Evolutionary conservation across 208 protist species (phyloP), one percentile per base, ranked within the genome.

Genomic region (Leishmania amazonensis): DNA sequence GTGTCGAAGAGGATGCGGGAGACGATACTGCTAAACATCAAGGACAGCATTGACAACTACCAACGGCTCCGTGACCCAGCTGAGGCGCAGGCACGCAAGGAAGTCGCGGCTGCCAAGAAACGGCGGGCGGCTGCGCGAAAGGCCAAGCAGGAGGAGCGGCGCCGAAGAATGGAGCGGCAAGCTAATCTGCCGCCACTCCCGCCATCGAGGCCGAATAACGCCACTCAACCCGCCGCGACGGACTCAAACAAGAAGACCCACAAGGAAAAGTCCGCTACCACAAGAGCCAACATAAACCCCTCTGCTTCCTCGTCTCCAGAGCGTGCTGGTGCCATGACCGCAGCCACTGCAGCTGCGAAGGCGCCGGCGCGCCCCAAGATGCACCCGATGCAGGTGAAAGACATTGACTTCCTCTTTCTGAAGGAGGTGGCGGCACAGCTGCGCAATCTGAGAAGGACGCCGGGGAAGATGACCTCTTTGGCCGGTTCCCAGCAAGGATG

Each of bases 341-440:
- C 57, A 40, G 7, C 57, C 21, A 21, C n/a, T 35, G 51, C 51
- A 40, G 17, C 51, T 4, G 35, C 15, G 73, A 76, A 19, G 35
- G 35, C 51, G 51, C 17, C 5, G 1, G 19, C 31, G 45, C 47
- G 17, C 53, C 8, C n/a, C 19, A 21, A 9, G 28, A 6, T 13
- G n/a, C 24, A 11, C 51, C 3, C 6, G 35, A 73, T 86, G 68
- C 42, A 47, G 57, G 70, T 86, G 57, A 53, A 71, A 17, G 40
- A 79, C 74, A 81, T 95, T 28, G 91, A 95, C 82, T 92, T 87
- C 53, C 75, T 75, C 49, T 95, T 92, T 76, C 58, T 83, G 11
- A 58, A 85, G 53, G 79, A 82, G 64, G 86, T 93, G 0, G 74
- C 81, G 11, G 76, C 49, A 79, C 83, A 79, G 53, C 77, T 95